Evolutionary conservation across 495 filamentous ascomycete species (phyloP).

Genomic region (Platismatia glauca): DNA sequence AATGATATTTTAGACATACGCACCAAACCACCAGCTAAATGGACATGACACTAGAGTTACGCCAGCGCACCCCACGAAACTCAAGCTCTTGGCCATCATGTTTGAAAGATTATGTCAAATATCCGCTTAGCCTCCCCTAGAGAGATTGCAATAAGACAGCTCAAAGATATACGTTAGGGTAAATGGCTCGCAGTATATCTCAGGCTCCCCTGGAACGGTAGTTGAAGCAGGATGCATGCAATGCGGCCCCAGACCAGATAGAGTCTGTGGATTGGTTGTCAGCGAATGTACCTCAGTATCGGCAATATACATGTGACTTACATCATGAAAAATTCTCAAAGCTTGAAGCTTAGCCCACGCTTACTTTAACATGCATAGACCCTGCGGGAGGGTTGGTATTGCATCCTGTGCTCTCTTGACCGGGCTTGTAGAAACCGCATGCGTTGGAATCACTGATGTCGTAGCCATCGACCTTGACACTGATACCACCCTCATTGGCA

Average conservation of each 20-base stretch:
- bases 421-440: slow-evolving; percentile 11
- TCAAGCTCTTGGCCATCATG: slow-evolving; percentile 12
- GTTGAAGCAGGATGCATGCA: background rate
- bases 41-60: slow-evolving; percentile 19
- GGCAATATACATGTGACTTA: background rate
- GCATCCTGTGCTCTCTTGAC: slow-evolving; percentile 10
- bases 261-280: background rate
- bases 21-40: slow-evolving; percentile 17
- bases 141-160: slow-evolving; percentile 11
- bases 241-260: slow-evolving; percentile 6
- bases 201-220: slow-evolving; percentile 10
- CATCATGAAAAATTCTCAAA: background rate
- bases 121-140: slow-evolving; percentile 15
- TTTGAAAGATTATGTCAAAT: slow-evolving; percentile 7
- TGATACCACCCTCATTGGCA: slow-evolving; percentile 17
- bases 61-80: slow-evolving; percentile 11
- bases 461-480: slow-evolving; percentile 8
- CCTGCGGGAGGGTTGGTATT: slow-evolving; percentile 8
- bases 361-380: slow-evolving; percentile 13
- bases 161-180: slow-evolving; percentile 15
- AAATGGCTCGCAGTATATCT: slow-evolving; percentile 16
- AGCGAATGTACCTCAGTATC: background rate
- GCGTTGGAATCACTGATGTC: slow-evolving; percentile 11
- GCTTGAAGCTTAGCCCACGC: slow-evolving; percentile 5
- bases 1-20: slow-evolving; percentile 15